Percentiles rank a stretch among this genome's conserved stretches.
phyloP scores from a whole-genome alignment of 176 grass and related monocot species.

The Cenchrus purpureus region DNA sequence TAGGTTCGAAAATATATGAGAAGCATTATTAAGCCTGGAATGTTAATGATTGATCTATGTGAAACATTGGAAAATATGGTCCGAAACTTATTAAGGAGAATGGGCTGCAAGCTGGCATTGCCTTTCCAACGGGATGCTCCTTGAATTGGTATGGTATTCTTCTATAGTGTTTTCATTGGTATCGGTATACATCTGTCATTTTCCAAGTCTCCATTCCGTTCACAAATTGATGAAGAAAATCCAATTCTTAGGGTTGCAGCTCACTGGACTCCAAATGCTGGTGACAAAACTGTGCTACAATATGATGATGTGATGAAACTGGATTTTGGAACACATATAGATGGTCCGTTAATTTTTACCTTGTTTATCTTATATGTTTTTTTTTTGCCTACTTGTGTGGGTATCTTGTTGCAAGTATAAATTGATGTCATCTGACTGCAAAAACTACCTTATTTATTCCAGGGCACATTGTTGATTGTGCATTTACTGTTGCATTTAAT shows the following conservation, averaged over 20 bases:
- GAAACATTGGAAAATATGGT: conserved; percentile 68
- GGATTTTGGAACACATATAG: conserved; percentile 98
- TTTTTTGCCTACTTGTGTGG: background rate
- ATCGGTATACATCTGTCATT: conserved; percentile 12
- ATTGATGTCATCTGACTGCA: conserved; percentile 1
- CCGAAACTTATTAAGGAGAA: conserved; percentile 69
- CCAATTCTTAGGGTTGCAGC: conserved; percentile 81
- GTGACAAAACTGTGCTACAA: conserved; percentile 91
- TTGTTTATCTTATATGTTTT: background rate
- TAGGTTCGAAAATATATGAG: conserved; percentile 96
- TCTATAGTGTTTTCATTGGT: conserved; percentile 44
- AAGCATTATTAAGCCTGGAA: conserved; percentile 92
- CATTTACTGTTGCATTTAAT: conserved; percentile 98
- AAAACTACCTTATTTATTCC: conserved; percentile 36
- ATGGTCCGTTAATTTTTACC: conserved; percentile 61
- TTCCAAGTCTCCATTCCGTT: conserved; percentile 7
- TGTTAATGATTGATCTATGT: conserved; percentile 92
- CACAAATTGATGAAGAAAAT: conserved; percentile 14
- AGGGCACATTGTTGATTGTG: conserved; percentile 92
- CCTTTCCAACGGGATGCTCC: conserved; percentile 64
- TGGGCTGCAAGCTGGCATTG: conserved; percentile 68
- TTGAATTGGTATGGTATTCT: conserved; percentile 59
- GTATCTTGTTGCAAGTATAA: background rate
- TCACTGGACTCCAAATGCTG: conserved; percentile 98
- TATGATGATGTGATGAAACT: conserved; percentile 99